A percentile compares a stretch with the other conserved stretches of the same genome.
These are phyloP conservation scores for Ganoderma leucocontextum DNA, from an alignment of 1,284 basidiomycete genomes.

Conservation along the genomic window DNA sequence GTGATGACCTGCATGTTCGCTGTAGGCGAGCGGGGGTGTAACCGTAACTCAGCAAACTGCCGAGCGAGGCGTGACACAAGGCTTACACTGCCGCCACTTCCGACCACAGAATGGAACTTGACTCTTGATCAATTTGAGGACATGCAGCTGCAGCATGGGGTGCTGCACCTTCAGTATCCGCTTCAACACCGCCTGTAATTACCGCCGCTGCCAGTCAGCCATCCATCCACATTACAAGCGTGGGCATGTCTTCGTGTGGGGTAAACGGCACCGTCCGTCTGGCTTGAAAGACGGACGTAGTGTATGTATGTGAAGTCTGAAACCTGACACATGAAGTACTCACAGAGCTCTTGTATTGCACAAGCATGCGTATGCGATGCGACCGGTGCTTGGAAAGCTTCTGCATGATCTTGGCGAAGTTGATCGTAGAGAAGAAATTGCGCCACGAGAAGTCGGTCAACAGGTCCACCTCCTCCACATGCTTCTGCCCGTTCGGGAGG, in stretches of 20 bases:
- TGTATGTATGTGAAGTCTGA: neutral
- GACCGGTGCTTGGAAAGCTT: conserved; percentile 96
- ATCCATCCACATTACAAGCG: neutral
- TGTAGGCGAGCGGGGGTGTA: conserved; percentile 43
- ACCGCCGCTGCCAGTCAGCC: conserved; percentile 24
- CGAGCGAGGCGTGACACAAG: conserved; percentile 10
- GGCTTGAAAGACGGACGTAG: neutral
- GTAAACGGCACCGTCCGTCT: neutral
- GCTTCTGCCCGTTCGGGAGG: conserved; percentile 74
- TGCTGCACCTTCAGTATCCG: conserved; percentile 94
- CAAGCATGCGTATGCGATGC: conserved; percentile 94
- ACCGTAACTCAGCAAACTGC: neutral
- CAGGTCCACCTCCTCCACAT: conserved; percentile 89
- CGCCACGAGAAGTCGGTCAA: conserved; percentile 97
- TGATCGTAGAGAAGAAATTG: conserved; percentile 98
- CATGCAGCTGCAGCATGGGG: conserved; percentile 92
- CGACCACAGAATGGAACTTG: conserved; percentile 98
- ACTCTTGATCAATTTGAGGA: conserved; percentile 98
- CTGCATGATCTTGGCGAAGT: conserved; percentile 98
- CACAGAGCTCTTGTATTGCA: conserved; percentile 98
- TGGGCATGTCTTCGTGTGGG: neutral
- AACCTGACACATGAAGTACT: conserved; percentile 39
- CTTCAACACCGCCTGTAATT: conserved; percentile 87
- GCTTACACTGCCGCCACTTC: conserved; percentile 96
- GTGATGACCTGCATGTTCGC: conserved; percentile 99